Base-by-base conservation (phyloP, 23 red algal species). In the Gracilaria domingensis region DNA sequence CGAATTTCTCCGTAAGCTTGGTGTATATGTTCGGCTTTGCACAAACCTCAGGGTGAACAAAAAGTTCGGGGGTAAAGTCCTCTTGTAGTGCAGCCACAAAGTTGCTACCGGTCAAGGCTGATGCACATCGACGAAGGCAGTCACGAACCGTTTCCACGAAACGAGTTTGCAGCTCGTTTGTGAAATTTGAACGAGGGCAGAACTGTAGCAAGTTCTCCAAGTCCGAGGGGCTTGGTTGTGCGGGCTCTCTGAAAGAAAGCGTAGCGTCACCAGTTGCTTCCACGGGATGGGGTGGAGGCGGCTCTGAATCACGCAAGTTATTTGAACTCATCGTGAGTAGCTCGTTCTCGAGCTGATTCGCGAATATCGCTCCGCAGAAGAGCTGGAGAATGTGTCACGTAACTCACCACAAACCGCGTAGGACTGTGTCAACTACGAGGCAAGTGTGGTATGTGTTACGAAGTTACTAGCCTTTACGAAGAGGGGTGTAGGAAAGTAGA, bases 311-410 rank as follows among this genome's bases (percentile, higher is more conserved):
- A 6, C 50, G n/a, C 50, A 40, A 14, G 40, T 20, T 74, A 47
- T 74, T 7, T 35, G 45, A 20, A 38, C 23, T 40, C 8, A 11
- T 21, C n/a, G n/a, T n/a, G n/a, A n/a, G 42, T 45, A 4, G 42
- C 42, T 45, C 38, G 4, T 26, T 80, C 23, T 33, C 75, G 23
- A 80, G 75, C 75, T 51, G 50, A 80, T 80, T 80, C 37, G 75
- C 37, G 75, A 80, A 80, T 80, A 38, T 80, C 50, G 75, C 75
- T 80, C 50, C 37, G 36, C 34, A 80, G 51, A 33, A n/a, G n/a
- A n/a, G n/a, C n/a, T n/a, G n/a, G 39, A 26, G 75, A 2, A 3
- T 30, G 42, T 80, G 50, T 80, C 37, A 80, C 38, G 50, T 50
- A 80, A 80, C 11, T 4, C 5, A 23, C 23, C 75, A 80, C n/a